Evolutionary conservation across 1,284 basidiomycete species (phyloP).

Genomic region (Tilletia horrida): DNA sequence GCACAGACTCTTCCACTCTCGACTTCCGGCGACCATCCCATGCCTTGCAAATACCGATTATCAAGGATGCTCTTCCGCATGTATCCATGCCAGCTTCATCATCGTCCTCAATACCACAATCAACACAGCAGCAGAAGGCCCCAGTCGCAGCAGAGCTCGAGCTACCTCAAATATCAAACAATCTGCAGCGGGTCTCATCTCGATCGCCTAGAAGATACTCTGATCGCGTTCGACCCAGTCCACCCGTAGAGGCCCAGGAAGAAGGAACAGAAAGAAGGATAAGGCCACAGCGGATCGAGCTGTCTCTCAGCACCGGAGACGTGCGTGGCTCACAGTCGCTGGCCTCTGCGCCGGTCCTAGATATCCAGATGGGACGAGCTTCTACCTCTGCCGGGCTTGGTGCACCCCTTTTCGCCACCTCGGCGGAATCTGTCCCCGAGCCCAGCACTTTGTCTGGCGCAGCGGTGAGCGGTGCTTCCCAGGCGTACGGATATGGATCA

Average conservation of each 20-base stretch:
- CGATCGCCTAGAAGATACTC: slow-evolving; percentile 7
- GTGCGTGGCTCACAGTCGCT: no score
- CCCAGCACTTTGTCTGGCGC: no score
- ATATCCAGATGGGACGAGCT: no score
- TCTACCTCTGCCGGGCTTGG: no score
- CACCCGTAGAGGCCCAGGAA: not conserved
- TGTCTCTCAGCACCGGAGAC: no score
- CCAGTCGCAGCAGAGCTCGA: not conserved
- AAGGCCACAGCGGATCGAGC: slow-evolving; percentile 6
- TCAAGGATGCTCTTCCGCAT: slow-evolving; percentile 3
- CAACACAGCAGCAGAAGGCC: not conserved
- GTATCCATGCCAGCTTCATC: no score
- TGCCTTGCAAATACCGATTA: not conserved
- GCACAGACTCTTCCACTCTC: not conserved
- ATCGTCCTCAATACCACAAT: no score
- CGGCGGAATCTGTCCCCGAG: no score
- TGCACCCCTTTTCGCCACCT: no score
- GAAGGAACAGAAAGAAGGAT: not conserved
- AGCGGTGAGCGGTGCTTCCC: slow-evolving; percentile 21
- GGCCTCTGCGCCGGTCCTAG: no score
- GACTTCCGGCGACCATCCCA: not conserved
- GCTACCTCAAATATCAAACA: no score
- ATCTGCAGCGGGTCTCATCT: not conserved
- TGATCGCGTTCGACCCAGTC: not conserved
- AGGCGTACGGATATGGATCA: slow-evolving; percentile 20